phyloP scores from a whole-genome alignment of 495 filamentous ascomycete species.

The Tuber aestivum region DNA sequence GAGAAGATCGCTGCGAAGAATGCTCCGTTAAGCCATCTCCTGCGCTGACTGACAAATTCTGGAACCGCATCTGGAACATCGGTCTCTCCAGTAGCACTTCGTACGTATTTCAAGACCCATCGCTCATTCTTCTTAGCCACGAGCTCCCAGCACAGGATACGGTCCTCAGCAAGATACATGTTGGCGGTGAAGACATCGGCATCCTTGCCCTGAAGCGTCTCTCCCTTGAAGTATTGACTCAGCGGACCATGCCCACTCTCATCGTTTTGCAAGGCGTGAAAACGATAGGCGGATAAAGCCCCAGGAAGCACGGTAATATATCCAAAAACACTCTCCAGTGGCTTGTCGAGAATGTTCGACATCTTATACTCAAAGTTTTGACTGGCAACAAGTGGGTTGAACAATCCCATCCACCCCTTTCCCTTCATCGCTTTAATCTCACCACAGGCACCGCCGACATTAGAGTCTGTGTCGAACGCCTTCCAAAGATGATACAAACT shows the following conservation, averaged over 20 bases:
- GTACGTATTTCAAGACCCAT: constrained; percentile 98
- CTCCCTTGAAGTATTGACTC: constrained; percentile 99
- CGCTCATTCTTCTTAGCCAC: constrained; percentile 90
- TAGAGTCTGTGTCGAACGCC: constrained; percentile 94
- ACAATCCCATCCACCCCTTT: constrained; percentile 67
- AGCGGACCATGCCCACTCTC: constrained; percentile 89
- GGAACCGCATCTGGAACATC: constrained; percentile 88
- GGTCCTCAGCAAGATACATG: constrained; percentile 98
- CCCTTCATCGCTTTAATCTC: constrained; percentile 97
- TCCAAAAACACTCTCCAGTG: constrained; percentile 92
- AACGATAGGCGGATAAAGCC: constrained; percentile 90
- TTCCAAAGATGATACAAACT: constrained; percentile 99
- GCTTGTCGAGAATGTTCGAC: constrained; percentile 98
- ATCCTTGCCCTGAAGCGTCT: constrained; percentile 92
- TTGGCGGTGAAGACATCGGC: constrained; percentile 99
- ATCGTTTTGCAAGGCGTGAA: constrained; percentile 95
- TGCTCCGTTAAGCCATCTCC: constrained; percentile 96
- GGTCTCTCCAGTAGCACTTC: constrained; percentile 89
- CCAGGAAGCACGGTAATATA: constrained; percentile 97
- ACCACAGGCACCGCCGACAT: constrained; percentile 90
- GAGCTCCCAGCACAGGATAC: constrained; percentile 98
- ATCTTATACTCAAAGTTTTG: constrained; percentile 99
- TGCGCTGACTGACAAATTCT: constrained; percentile 92
- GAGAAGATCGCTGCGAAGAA: constrained; percentile 99
- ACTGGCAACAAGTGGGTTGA: constrained; percentile 91